These are phyloP conservation scores for Fusarium sp. DNA, from an alignment of 2,329 filamentous ascomycete genomes.

Conservation along the genomic window DNA sequence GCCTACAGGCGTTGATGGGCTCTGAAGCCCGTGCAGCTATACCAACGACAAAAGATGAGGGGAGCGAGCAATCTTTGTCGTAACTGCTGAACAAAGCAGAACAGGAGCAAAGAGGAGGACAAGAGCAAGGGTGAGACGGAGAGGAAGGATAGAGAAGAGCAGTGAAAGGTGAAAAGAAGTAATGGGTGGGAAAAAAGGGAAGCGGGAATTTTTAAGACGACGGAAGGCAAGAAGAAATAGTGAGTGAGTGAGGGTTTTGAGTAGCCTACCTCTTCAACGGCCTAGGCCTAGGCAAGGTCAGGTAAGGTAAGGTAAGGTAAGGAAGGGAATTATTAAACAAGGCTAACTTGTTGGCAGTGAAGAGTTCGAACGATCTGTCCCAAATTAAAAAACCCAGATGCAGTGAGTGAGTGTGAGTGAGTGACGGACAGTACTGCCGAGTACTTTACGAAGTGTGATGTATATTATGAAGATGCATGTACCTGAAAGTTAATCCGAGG, in stretches of 20 bases:
- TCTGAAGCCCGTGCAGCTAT: slow-evolving; percentile 34
- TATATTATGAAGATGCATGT: neutral
- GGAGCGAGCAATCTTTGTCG: slow-evolving; percentile 27
- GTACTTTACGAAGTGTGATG: slow-evolving; percentile 18
- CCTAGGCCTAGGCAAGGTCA: neutral
- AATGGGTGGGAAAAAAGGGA: slow-evolving; percentile 30
- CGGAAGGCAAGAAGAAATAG: slow-evolving; percentile 29
- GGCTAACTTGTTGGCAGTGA: slow-evolving; percentile 22
- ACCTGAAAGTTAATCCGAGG: slow-evolving; percentile 13
- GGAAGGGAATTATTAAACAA: neutral
- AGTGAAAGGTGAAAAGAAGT: slow-evolving; percentile 26
- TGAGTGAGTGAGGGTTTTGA: slow-evolving; percentile 42
- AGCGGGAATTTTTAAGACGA: slow-evolving; percentile 44
- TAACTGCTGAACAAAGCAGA: slow-evolving; percentile 29
- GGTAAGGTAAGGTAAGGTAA: neutral
- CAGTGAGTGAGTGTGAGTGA: neutral
- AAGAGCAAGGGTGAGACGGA: neutral
- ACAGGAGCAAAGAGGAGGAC: neutral
- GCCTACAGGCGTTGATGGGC: slow-evolving; percentile 39
- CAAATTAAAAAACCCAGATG: neutral
- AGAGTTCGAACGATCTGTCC: neutral
- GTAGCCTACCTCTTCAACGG: neutral
- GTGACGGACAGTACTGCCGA: neutral
- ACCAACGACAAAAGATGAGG: slow-evolving; percentile 26
- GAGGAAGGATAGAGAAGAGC: neutral